These are phyloP conservation scores for Ustilago vetiveriae DNA, from an alignment of 1,284 basidiomycete genomes.

Conservation along the genomic window DNA sequence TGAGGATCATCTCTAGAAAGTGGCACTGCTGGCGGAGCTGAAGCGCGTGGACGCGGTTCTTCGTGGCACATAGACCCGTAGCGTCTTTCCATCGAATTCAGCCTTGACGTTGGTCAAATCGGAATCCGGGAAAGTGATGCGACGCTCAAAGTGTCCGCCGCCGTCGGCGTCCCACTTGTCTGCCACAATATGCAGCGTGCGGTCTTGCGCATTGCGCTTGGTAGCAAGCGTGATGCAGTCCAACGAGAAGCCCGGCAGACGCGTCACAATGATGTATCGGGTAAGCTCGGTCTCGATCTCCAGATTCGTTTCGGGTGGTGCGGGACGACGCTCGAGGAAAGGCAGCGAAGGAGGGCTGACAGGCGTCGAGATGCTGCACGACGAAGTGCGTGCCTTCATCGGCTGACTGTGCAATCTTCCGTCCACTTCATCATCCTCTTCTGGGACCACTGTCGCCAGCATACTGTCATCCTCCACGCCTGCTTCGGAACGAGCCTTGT, in stretches of 20 bases:
- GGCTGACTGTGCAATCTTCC: slow-evolving; percentile 19
- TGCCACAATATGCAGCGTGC: slow-evolving; percentile 61
- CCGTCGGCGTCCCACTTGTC: slow-evolving; percentile 58
- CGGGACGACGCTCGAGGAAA: slow-evolving; percentile 51
- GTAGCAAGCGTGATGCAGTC: slow-evolving; percentile 62
- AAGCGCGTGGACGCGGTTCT: slow-evolving; percentile 1
- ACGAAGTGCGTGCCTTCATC: slow-evolving; percentile 24
- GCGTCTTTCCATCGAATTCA: slow-evolving; percentile 51
- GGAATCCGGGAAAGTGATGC: slow-evolving; percentile 60
- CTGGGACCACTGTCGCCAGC: neutral
- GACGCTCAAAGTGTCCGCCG: slow-evolving; percentile 59
- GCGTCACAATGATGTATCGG: slow-evolving; percentile 42
- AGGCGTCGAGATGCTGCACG: slow-evolving; percentile 50
- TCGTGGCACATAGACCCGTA: slow-evolving; percentile 46
- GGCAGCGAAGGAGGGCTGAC: slow-evolving; percentile 45
- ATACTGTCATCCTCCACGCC: neutral
- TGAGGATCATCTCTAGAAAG: slow-evolving; percentile 71
- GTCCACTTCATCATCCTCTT: neutral
- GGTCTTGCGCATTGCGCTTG: slow-evolving; percentile 55
- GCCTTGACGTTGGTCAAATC: slow-evolving; percentile 49
- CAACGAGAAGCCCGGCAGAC: slow-evolving; percentile 59
- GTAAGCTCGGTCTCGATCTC: slow-evolving; percentile 44
- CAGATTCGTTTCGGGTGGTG: slow-evolving; percentile 53
- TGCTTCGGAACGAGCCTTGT: slow-evolving; percentile 20
- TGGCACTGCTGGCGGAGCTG: slow-evolving; percentile 45